A percentile compares a stretch with the other conserved stretches of the same genome.
phyloP scores from a whole-genome alignment of 441 rosid genomes.

The Pelargonium fulgidum region DNA sequence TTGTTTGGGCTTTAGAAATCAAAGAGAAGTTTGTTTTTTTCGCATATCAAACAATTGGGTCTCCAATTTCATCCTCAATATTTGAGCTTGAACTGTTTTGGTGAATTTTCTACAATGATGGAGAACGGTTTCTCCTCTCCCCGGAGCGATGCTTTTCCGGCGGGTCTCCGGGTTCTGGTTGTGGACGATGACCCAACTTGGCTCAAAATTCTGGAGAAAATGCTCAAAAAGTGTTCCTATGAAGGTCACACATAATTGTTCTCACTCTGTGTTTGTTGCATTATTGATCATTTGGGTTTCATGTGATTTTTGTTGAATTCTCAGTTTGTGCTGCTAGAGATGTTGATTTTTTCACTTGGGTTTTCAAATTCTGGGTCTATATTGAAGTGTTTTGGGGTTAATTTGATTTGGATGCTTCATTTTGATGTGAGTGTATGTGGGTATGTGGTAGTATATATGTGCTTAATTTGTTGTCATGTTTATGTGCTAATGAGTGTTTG shows the following conservation, averaged over 20 bases:
- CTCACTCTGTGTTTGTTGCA: neutral
- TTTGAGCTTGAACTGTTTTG: conserved; percentile 11
- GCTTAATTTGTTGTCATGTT: neutral
- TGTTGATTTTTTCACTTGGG: neutral
- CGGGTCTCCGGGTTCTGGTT: conserved; percentile 83
- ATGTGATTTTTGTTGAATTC: neutral
- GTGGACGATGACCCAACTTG: conserved; percentile 93
- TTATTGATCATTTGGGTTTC: conserved; percentile 6
- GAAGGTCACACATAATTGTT: conserved; percentile 57
- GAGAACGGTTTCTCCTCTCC: conserved; percentile 71
- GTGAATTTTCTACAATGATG: conserved; percentile 28
- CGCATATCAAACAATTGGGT: neutral
- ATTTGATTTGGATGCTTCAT: neutral
- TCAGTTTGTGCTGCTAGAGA: neutral
- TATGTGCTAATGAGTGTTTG: neutral
- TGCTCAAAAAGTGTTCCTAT: conserved; percentile 87
- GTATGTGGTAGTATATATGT: neutral
- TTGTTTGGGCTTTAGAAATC: neutral
- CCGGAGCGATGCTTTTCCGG: conserved; percentile 49
- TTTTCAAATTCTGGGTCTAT: neutral
- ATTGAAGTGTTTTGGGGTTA: neutral
- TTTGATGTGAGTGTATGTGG: neutral
- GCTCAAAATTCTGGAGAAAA: conserved; percentile 90
- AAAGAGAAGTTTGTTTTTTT: neutral
- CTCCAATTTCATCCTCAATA: neutral